phyloP scores from a whole-genome alignment of 257 asterid species.

The Fraxinus quadrangulata region DNA sequence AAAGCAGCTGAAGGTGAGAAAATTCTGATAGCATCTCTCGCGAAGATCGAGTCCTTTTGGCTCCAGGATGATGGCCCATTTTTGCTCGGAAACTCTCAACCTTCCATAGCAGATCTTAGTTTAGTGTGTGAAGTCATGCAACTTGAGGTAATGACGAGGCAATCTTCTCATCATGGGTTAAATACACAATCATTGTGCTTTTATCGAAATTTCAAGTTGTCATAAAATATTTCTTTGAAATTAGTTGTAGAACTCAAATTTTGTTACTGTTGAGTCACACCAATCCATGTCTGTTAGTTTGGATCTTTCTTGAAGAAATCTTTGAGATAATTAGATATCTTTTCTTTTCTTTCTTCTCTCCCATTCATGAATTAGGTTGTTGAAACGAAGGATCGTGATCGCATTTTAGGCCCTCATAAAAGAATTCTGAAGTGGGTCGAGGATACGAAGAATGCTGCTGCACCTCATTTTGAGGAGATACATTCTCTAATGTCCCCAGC shows the following conservation, averaged over 20 bases:
- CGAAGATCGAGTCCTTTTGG: constrained; percentile 41
- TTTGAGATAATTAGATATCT: background rate
- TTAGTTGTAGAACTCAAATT: no score
- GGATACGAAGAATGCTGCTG: constrained; percentile 62
- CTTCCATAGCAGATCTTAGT: constrained; percentile 50
- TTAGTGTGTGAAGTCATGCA: constrained; percentile 50
- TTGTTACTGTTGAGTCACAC: no score
- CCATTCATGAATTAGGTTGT: constrained; percentile 38
- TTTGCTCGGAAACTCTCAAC: constrained; percentile 45
- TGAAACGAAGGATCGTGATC: constrained; percentile 47
- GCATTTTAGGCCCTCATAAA: constrained; percentile 60
- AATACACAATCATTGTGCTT: background rate
- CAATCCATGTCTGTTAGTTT: no score
- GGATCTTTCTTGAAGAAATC: background rate
- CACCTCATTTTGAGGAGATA: constrained; percentile 75
- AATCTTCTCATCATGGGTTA: background rate
- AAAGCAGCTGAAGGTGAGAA: constrained; percentile 64
- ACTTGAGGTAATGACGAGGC: constrained; percentile 35
- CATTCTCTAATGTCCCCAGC: constrained; percentile 42
- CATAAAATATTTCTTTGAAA: no score
- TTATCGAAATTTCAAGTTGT: no score
- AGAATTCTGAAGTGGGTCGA: constrained; percentile 73
- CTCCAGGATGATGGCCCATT: constrained; percentile 38
- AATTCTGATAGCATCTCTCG: constrained; percentile 36
- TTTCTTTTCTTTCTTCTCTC: constrained; percentile 4